Base-by-base conservation (phyloP, 2,329 filamentous ascomycete genomes). In the Penicillium sp. region DNA sequence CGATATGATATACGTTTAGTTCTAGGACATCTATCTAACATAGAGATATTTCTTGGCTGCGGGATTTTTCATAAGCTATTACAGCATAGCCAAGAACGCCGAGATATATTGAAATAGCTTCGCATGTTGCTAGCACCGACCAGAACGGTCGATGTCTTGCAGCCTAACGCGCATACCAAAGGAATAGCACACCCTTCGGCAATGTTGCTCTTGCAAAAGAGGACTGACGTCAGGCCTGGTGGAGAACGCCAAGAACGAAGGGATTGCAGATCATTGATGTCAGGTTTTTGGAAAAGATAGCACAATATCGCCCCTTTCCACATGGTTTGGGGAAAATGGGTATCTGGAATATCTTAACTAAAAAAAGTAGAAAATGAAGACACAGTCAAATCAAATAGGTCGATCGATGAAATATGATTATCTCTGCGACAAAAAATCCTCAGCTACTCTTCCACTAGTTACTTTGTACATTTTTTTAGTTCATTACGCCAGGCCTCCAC, bases 401-500 rank as follows among this genome's bases (percentile, higher is more conserved):
- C n/a, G 13, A 7, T 16, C 5, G 6, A 36, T n/a, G 34, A 7
- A 36, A 36, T 1, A 18, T 8, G 6, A 38, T 38, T 8, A 38
- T 9, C n/a, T 1, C 7, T 38, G 16, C 35, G 10, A 38, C 2
- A 18, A 16, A 38, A 14, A 35, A 6, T n/a, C 11, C 13, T 2
- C 2, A 35, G 14, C 13, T 16, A 8, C 11, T 2, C 40, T 16
- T n/a, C 23, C 8, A 32, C 9, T 9, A 44, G 14, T 14, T 26
- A 5, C 19, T 5, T n/a, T 5, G 9, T 18, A 13, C 16, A 13
- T 5, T 19, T 13, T 27, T 29, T 16, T 32, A 39, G 16, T 11
- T 34, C 5, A 19, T 44, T 32, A 32, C 45, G 32, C 51, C 40
- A 50, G 27, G 32, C n/a, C 32, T 30, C 46, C 51, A 43, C 46